Evolutionary conservation across 768 basidiomycete genomes (phyloP), one percentile per base, ranked within the genome.

Genomic region (Termitomyces sp.): DNA sequence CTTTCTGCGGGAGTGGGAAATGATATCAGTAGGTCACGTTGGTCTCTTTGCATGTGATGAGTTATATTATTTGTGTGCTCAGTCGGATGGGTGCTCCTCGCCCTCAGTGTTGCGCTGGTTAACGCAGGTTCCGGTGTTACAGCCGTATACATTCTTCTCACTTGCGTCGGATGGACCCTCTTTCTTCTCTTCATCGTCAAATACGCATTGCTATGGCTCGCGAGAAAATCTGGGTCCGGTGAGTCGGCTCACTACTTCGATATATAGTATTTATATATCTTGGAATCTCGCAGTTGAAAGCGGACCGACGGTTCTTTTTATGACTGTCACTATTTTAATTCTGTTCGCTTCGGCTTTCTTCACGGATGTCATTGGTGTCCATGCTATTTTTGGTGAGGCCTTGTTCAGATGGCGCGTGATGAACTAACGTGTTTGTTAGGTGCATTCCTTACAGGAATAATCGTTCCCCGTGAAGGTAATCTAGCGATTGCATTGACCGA

Each of bases 1-100:
- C 81, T 99, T 22, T 91, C 91, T 2, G 94, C 95, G 0, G 96
- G 95, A 10, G 92, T 98, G 3, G 92, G 87, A 6, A 89, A 91
- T 66, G 90, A 92, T 69, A 87, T 94, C 60, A 74, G 78, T 79
- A 41, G 72, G 70, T 44, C 71, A 44, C 52, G 13, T 47, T 11
- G 48, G 30, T 50, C 58, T 26, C 26, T 53, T 50, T 43, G 20
- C 24, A 24, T 22, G 28, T 44, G 32, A 9, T n/a, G 1, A 13
- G 20, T 45, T 30, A 24, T 16, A 36, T 36, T 35, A 43, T 45
- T 46, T 10, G 14, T 48, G 20, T 10, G 1, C 45, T 54, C 45
- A 46, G 75, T 92, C 48, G 92, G 90, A 3, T 97, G 95, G 96
- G 81, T 81, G 0, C 76, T 98, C 1, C 80, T 98, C 13, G 95